Conservation (phyloP, 192 early-diverging fungal species). For the Phycomyces blakesleeanus region DNA sequence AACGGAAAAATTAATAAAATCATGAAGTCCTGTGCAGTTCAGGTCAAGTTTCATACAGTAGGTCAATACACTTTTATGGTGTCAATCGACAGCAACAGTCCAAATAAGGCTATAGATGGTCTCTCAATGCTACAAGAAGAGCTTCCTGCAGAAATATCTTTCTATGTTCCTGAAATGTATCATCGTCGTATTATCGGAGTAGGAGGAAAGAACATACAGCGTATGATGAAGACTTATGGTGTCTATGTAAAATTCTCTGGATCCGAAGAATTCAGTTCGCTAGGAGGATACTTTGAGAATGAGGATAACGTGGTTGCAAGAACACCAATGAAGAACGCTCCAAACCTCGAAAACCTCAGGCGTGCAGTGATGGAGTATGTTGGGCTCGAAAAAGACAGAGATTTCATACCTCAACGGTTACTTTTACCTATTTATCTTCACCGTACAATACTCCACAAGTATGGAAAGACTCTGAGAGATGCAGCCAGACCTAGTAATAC, state of each 20-base stretch:
- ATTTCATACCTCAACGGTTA: constrained; percentile 44
- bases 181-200: constrained; percentile 89
- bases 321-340: constrained; percentile 76
- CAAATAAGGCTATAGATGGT: constrained; percentile 59
- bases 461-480: constrained; percentile 27
- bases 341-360: constrained; percentile 66
- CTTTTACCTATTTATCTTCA: constrained; percentile 59
- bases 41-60: constrained; percentile 61
- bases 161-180: constrained; percentile 75
- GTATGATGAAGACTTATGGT: constrained; percentile 86
- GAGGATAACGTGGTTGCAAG: constrained; percentile 81
- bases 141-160: constrained; percentile 80
- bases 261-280: constrained; percentile 67
- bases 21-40: constrained; percentile 64
- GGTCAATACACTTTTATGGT: constrained; percentile 82
- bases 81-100: constrained; percentile 55
- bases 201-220: constrained; percentile 84
- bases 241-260: constrained; percentile 88
- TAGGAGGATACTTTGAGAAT: constrained; percentile 81
- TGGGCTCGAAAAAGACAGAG: constrained; percentile 42
- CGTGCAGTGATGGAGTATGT: constrained; percentile 57
- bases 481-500: constrained; percentile 55
- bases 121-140: constrained; percentile 71
- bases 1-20: constrained; percentile 87
- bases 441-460: constrained; percentile 42